Base-by-base conservation (phyloP, 345 rosid species). In the Hypericum perforatum region DNA sequence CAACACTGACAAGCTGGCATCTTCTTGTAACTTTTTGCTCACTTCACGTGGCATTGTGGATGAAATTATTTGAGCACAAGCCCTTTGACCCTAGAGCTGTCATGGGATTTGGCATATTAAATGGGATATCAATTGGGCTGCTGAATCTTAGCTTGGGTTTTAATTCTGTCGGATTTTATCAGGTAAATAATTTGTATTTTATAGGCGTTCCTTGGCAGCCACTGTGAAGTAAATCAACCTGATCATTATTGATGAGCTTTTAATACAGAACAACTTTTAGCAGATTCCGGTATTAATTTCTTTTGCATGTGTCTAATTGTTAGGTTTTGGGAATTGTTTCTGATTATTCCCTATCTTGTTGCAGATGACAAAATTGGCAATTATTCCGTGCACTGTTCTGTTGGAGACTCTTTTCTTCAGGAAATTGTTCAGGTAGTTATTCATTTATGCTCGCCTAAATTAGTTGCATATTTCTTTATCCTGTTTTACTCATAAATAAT, bases 1-100 rank as follows among this genome's bases (percentile, higher is more conserved):
- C 99, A 50, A 92, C 99, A 42, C 73, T 92, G 85, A 92, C 99
- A 45, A 92, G 99, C 75, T 92, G 99, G 99, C 99, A 92, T 84
- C 99, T 92, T 59, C 68, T 92, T 74, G 99, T 92, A 57, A 92
- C 99, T 0, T 92, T 92, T 79, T 89, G 97, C 64, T 92, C 97
- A 49, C 99, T 92, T 74, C 99, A 92, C 55, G 91, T 86, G 68
- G 99, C 99, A 47, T 60, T 89, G 78, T 82, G 91, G 86, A 77
- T 89, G 91, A 92, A 92, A 63, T 71, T 84, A 74, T 92, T 92
- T 65, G 99, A 92, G 58, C 99, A 89, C 80, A 92, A 92, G 82
- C 99, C 99, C 72, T 92, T 92, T 70, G 99, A 92, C 74, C 78
- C 97, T 37, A 78, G 97, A 76, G 95, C 94, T 63, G 99, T 92